Percentiles rank a stretch among this genome's conserved stretches.
phyloP scores from a whole-genome alignment of 1,284 basidiomycete species.

The Marasmius tenuissimus region DNA sequence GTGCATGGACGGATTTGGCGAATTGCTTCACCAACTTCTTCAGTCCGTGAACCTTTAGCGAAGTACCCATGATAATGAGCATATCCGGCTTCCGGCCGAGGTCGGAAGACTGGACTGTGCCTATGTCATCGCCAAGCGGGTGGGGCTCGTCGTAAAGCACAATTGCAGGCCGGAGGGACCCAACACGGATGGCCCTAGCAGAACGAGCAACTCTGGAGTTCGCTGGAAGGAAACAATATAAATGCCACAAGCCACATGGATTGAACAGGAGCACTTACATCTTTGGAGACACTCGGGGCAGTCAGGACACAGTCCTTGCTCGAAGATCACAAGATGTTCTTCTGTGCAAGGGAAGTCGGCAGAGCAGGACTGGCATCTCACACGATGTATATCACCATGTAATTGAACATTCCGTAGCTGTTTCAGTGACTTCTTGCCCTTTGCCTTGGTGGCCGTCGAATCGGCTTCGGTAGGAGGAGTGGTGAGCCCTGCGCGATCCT shows the following conservation, averaged over 20 bases:
- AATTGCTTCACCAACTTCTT: conserved; percentile 95
- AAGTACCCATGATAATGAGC: conserved; percentile 95
- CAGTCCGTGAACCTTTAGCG: conserved; percentile 91
- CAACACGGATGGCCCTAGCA: conserved; percentile 76
- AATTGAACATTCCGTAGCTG: conserved; percentile 85
- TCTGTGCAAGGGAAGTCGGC: conserved; percentile 69
- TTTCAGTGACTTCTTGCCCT: conserved; percentile 59
- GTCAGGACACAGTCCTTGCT: conserved; percentile 69
- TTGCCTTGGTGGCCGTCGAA: conserved; percentile 60
- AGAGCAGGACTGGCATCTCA: conserved; percentile 82
- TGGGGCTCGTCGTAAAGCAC: conserved; percentile 91
- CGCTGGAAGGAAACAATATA: conserved; percentile 42
- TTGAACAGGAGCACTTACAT: conserved; percentile 53
- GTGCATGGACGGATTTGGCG: conserved; percentile 75
- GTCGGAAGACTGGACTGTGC: conserved; percentile 72
- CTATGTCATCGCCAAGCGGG: conserved; percentile 86
- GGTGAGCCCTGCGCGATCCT: conserved; percentile 78
- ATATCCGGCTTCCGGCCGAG: conserved; percentile 81
- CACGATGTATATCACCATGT: conserved; percentile 89
- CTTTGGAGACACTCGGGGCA: conserved; percentile 81
- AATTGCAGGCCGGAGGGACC: conserved; percentile 82
- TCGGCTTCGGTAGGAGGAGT: conserved; percentile 57
- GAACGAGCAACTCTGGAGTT: conserved; percentile 76
- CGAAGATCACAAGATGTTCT: conserved; percentile 64
- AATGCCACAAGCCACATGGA: conserved; percentile 10